These are phyloP conservation scores for Phytophthora sp. DNA, from an alignment of 352 stramenopile genomes.

Conservation along the genomic window DNA sequence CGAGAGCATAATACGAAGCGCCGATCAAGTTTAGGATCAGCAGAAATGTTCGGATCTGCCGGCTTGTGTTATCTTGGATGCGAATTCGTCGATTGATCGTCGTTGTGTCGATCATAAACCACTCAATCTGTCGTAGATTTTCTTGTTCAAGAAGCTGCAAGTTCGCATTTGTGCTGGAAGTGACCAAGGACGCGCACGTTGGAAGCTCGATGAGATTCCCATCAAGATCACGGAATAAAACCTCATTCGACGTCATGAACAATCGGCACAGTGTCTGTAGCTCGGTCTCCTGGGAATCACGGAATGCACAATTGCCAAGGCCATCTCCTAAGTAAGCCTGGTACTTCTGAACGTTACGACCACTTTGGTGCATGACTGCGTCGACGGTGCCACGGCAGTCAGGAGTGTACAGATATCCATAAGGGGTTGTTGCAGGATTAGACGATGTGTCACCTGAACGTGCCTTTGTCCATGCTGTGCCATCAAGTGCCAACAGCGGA, in stretches of 20 bases:
- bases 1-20: slow-evolving; percentile 33
- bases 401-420: slow-evolving; percentile 45
- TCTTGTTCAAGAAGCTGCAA: slow-evolving; percentile 12
- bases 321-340: slow-evolving; percentile 48
- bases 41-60: slow-evolving; percentile 42
- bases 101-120: slow-evolving; percentile 39
- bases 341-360: slow-evolving; percentile 55
- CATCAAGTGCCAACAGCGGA: slow-evolving; percentile 37
- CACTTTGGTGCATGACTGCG: slow-evolving; percentile 28
- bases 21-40: slow-evolving; percentile 46
- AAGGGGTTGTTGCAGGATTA: slow-evolving; percentile 19
- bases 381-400: slow-evolving; percentile 38
- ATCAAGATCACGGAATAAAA: slow-evolving; percentile 33
- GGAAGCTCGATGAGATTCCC: slow-evolving; percentile 20
- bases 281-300: slow-evolving; percentile 47
- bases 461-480: slow-evolving; percentile 37
- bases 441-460: not conserved
- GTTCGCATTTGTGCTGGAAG: not conserved
- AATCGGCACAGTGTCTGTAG: slow-evolving; percentile 43
- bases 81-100: slow-evolving; percentile 28
- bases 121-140: slow-evolving; percentile 40
- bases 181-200: slow-evolving; percentile 23
- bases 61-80: slow-evolving; percentile 50
- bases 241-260: slow-evolving; percentile 34
- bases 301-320: slow-evolving; percentile 38